Evolutionary conservation across 345 rosid species (phyloP), one percentile per base, ranked within the genome.

Genomic region (Moricandia moricandioides): DNA sequence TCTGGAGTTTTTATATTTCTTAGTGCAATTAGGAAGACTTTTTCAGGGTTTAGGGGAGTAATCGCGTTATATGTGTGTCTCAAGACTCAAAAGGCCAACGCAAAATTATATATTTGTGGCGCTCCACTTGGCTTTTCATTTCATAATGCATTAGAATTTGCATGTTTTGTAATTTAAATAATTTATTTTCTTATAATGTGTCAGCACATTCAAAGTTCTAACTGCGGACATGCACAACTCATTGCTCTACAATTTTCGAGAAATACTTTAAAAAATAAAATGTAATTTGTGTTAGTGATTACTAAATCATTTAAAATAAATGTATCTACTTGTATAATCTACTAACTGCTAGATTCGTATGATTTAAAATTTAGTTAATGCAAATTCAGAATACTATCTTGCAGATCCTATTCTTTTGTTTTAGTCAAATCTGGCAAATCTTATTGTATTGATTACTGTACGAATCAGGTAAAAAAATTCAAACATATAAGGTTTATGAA

Each of bases 81-180:
- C 49, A n/a, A 34, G 72, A 59, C 54, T 37, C 17, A 33, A 62
- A 49, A 63, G 71, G 71, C 71, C 75, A 69, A 69, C 70, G 55
- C 24, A 27, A 26, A 29, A 7, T 67, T 49, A 2, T 34, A 12
- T 21, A 54, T 76, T 63, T 77, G 66, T 70, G 75, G 75, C 75
- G 75, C 75, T 76, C 75, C 80, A 76, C 66, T 70, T 62, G 2
- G 57, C 47, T 76, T 74, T 76, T 54, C 37, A 52, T 39, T 13
- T 29, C 18, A 10, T 55, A 55, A 21, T 62, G 73, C 51, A 18
- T 69, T 75, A 2, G 17, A 4, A 17, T 4, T 31, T 65, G 1
- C 40, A 49, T 14, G 12, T 65, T 65, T 16, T 3, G 8, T 27
- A n/a, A 12, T 57, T 11, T 6, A 29, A 65, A 45, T 16, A 14